Evolutionary conservation across 805 yeast genomes (phyloP), one percentile per base, ranked within the genome.

Genomic region (Ogataea saltuana): DNA sequence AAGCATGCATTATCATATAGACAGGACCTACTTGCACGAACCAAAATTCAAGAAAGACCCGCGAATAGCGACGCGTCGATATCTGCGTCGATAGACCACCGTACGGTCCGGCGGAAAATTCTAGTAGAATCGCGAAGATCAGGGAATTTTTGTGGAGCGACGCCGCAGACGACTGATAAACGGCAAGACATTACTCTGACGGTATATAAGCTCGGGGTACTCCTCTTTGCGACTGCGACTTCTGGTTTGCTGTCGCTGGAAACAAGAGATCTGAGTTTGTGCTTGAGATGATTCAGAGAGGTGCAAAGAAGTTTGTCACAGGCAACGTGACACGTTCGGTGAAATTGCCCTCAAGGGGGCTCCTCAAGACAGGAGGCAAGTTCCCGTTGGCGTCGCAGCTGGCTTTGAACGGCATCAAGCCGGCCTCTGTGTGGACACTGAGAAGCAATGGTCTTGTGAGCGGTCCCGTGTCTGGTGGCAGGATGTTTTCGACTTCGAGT

Each of bases 401-500:
- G 38, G 32, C 39, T 4, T 20, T 16, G 6, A 8, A 17, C 17
- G 27, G 8, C 4, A 4, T 30, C 12, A 11, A 13, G 6, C n/a
- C 10, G 12, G 16, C 18, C 4, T 16, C 17, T 11, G 17, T 8
- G 18, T 6, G 18, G 16, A 13, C 6, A 6, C 35, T 39, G 6
- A 13, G 28, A n/a, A n/a, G n/a, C n/a, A n/a, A n/a, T n/a, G n/a
- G n/a, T n/a, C n/a, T n/a, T n/a, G n/a, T n/a, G n/a, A n/a, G n/a
- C n/a, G n/a, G n/a, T n/a, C n/a, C n/a, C n/a, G n/a, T n/a, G n/a
- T n/a, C n/a, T 10, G 30, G 41, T 4, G 9, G 17, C 4, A 7
- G 41, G 25, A 12, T 32, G 37, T 59, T 59, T 25, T 56, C 60
- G 22, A 37, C 54, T 1, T 40, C 44, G 1, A 12, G 22, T 1